Conservation (phyloP, 164 flowering plant species). For the Umbellularia californica region DNA sequence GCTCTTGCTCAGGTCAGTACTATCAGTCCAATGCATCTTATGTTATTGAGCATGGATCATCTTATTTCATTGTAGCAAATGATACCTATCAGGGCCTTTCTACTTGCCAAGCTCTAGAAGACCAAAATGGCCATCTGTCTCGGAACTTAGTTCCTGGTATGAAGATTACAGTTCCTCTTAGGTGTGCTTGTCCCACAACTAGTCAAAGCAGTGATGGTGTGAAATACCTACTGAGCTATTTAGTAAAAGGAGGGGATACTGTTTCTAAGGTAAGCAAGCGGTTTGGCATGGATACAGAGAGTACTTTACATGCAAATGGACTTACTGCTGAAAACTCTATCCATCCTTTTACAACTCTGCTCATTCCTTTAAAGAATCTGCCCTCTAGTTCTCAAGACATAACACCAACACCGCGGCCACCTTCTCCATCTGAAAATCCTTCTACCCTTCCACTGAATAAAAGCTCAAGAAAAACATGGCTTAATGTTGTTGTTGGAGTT, state of each 20-base stretch:
- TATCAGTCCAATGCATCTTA: slow-evolving; percentile 54
- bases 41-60: slow-evolving; percentile 18
- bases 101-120: slow-evolving; percentile 55
- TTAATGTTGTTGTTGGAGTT: slow-evolving; percentile 37
- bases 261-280: slow-evolving; percentile 26
- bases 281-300: slow-evolving; percentile 36
- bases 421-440: neutral
- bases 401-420: slow-evolving; percentile 19
- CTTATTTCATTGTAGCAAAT: slow-evolving; percentile 39
- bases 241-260: slow-evolving; percentile 29
- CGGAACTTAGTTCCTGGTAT: slow-evolving; percentile 21
- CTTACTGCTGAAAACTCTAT: slow-evolving; percentile 28
- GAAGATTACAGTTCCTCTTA: slow-evolving; percentile 49
- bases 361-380: slow-evolving; percentile 50
- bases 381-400: slow-evolving; percentile 37
- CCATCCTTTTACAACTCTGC: slow-evolving; percentile 53
- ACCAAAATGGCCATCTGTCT: slow-evolving; percentile 19
- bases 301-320: slow-evolving; percentile 46
- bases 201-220: slow-evolving; percentile 42
- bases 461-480: slow-evolving; percentile 33
- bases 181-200: slow-evolving; percentile 84
- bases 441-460: neutral
- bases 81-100: slow-evolving; percentile 58
- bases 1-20: slow-evolving; percentile 62
- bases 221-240: slow-evolving; percentile 52